phyloP scores from a whole-genome alignment of 441 rosid species.

The Erysimum cheiri region DNA sequence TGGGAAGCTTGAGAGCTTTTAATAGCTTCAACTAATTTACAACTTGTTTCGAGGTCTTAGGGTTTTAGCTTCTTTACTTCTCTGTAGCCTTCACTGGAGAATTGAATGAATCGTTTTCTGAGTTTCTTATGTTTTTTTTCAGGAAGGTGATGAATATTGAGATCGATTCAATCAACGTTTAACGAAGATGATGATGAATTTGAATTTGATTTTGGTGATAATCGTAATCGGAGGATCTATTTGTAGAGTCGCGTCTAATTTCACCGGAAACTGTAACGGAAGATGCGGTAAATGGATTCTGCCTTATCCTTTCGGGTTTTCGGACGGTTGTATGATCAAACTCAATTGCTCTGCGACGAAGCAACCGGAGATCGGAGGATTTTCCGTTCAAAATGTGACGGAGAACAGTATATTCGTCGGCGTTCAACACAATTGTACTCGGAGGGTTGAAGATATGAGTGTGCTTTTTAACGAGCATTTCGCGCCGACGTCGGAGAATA shows the following conservation, averaged over 20 bases:
- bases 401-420: conserved; percentile 41
- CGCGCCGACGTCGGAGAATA: conserved; percentile 65
- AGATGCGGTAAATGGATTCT: conserved; percentile 50
- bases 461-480: conserved; percentile 51
- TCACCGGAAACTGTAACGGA: conserved; percentile 43
- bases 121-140: conserved; percentile 15
- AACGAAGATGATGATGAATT: conserved; percentile 23
- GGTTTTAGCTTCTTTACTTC: conserved; percentile 28
- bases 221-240: conserved; percentile 30
- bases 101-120: conserved; percentile 12
- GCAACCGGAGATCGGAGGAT: conserved; percentile 44
- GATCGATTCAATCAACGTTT: conserved; percentile 20
- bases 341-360: conserved; percentile 52
- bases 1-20: conserved; percentile 32
- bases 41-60: conserved; percentile 38
- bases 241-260: neutral
- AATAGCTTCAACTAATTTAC: conserved; percentile 42
- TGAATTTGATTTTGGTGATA: conserved; percentile 25
- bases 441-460: conserved; percentile 46
- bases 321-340: conserved; percentile 57
- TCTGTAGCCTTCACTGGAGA: conserved; percentile 3
- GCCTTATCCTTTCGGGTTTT: conserved; percentile 80
- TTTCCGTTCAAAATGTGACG: conserved; percentile 45
- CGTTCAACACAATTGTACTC: conserved; percentile 57
- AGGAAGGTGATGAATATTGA: conserved; percentile 16